phyloP scores from a whole-genome alignment of 2,329 filamentous ascomycete species.

The Diaporthe destruens region DNA sequence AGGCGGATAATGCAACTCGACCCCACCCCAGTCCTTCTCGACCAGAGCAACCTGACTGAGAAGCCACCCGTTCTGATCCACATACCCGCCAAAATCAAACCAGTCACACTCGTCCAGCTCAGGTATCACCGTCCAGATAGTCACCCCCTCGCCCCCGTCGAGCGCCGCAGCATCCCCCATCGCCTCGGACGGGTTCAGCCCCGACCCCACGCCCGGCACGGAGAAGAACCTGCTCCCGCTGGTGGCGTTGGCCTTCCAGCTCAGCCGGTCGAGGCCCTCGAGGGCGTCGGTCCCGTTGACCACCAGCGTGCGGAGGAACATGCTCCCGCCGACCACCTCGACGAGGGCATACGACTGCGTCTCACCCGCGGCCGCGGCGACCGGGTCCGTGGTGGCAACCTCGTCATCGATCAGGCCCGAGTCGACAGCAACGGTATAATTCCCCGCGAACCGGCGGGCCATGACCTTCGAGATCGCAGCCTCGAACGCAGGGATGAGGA shows the following conservation, averaged over 20 bases:
- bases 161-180: neutral
- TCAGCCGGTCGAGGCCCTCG: constrained; percentile 12
- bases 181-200: constrained; percentile 11
- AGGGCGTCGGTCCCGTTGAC: constrained; percentile 28
- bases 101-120: constrained; percentile 20
- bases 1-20: constrained; percentile 22
- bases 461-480: neutral
- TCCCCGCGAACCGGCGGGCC: neutral
- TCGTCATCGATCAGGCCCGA: neutral
- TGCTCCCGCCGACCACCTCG: neutral
- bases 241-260: constrained; percentile 13
- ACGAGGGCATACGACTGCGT: constrained; percentile 5
- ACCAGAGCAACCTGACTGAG: constrained; percentile 14
- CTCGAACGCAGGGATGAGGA: constrained; percentile 19
- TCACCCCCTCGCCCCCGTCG: neutral
- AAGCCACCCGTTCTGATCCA: constrained; percentile 9
- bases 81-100: constrained; percentile 14
- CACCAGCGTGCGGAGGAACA: constrained; percentile 2
- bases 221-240: neutral
- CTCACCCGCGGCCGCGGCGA: accelerated
- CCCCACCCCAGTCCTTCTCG: constrained; percentile 20
- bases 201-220: neutral
- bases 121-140: neutral
- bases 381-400: neutral
- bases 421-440: constrained; percentile 1